Conservation (phyloP, 768 basidiomycete species). For the Kwoniella bestiolae region DNA sequence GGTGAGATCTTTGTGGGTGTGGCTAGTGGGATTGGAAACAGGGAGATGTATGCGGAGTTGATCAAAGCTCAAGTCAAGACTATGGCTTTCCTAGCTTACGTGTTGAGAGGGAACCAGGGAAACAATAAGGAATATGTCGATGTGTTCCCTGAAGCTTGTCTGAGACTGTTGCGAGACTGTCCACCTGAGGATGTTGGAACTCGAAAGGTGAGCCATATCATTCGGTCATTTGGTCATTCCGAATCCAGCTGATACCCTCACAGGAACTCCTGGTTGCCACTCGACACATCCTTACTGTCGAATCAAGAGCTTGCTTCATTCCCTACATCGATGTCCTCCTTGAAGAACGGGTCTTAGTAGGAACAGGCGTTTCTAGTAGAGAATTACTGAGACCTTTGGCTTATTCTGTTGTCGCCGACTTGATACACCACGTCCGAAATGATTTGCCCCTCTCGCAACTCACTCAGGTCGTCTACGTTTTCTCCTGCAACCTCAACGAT, state of each 20-base stretch:
- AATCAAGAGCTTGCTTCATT: constrained; percentile 76
- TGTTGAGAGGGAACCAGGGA: constrained; percentile 68
- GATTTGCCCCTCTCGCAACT: constrained; percentile 80
- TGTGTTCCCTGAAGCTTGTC: constrained; percentile 73
- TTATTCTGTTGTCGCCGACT: constrained; percentile 86
- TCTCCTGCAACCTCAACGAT: constrained; percentile 87
- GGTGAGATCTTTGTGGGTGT: constrained; percentile 82
- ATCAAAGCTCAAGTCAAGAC: constrained; percentile 92
- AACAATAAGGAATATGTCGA: constrained; percentile 77
- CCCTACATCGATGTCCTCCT: constrained; percentile 85
- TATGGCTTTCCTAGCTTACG: constrained; percentile 88
- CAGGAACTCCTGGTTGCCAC: constrained; percentile 92
- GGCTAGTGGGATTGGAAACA: constrained; percentile 73
- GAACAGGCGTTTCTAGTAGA: constrained; percentile 77
- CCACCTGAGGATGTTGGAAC: constrained; percentile 80
- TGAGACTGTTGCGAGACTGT: constrained; percentile 92
- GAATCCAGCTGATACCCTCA: background rate
- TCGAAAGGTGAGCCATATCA: constrained; percentile 67
- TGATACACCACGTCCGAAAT: constrained; percentile 85
- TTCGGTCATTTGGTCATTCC: background rate
- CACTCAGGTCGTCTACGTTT: constrained; percentile 76
- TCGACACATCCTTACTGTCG: constrained; percentile 80
- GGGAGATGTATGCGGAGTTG: constrained; percentile 75
- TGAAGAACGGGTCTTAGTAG: constrained; percentile 86
- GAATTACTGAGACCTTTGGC: constrained; percentile 83